These are phyloP conservation scores for Taiwanofungus camphoratus DNA, from an alignment of 1,284 basidiomycete species.

Conservation along the genomic window DNA sequence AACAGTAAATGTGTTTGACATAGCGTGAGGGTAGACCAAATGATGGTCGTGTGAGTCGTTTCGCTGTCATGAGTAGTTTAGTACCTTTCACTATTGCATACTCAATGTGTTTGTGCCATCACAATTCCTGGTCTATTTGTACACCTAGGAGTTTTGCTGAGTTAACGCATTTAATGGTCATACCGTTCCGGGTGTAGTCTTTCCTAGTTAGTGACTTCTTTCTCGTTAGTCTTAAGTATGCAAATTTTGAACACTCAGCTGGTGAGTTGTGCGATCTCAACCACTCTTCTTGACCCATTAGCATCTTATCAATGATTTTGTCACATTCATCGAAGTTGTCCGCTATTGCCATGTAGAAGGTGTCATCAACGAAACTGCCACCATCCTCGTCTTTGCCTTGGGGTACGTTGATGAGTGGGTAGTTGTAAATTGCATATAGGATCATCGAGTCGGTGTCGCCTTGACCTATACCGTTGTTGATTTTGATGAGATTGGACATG, in stretches of 20 bases:
- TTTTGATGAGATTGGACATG: slow-evolving; percentile 17
- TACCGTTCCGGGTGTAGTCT: slow-evolving; percentile 8
- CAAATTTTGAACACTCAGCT: slow-evolving; percentile 15
- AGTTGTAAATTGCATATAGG: slow-evolving; percentile 31
- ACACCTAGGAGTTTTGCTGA: slow-evolving; percentile 31
- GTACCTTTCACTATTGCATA: slow-evolving; percentile 28
- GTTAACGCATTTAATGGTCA: slow-evolving; percentile 6
- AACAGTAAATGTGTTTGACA: slow-evolving; percentile 22
- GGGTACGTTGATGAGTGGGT: slow-evolving; percentile 19
- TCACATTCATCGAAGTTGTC: slow-evolving; percentile 16
- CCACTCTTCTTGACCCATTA: slow-evolving; percentile 16
- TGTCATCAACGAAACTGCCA: slow-evolving; percentile 11
- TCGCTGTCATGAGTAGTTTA: slow-evolving; percentile 13
- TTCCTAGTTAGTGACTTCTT: slow-evolving; percentile 6
- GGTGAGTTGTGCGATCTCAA: slow-evolving; percentile 18
- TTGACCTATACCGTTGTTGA: slow-evolving; percentile 29
- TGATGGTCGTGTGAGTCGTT: slow-evolving; percentile 19
- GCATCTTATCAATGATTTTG: slow-evolving; percentile 13
- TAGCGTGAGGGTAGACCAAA: slow-evolving; percentile 17
- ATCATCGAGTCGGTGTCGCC: slow-evolving; percentile 30
- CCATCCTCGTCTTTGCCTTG: slow-evolving; percentile 25
- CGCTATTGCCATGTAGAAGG: slow-evolving; percentile 14
- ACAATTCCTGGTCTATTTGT: slow-evolving; percentile 29
- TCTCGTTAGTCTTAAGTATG: slow-evolving; percentile 20
- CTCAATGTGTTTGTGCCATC: slow-evolving; percentile 27